A percentile compares a stretch with the other conserved stretches of the same genome.
phyloP scores from a whole-genome alignment of 129 eudicot genomes.

The Flaveria brownii region DNA sequence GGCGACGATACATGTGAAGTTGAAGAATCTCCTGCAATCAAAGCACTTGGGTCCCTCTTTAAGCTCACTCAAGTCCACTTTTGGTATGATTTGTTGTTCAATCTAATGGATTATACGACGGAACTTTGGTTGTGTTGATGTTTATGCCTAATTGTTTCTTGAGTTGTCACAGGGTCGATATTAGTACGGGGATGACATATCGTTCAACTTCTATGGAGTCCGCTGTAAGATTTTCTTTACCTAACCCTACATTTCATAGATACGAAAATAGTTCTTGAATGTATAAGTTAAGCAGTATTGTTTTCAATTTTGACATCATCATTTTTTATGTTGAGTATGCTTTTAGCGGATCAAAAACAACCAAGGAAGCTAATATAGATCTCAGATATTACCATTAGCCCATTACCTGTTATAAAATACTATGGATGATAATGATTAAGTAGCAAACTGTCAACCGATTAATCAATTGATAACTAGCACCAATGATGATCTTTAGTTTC shows the following conservation, averaged over 20 bases:
- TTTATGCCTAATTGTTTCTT: slow-evolving; percentile 16
- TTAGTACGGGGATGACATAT: slow-evolving; percentile 31
- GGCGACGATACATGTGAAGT: slow-evolving; percentile 24
- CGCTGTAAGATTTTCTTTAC: slow-evolving; percentile 13
- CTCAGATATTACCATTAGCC: not conserved
- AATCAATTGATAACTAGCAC: not conserved
- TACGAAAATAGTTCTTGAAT: not conserved
- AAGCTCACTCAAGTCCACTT: slow-evolving; percentile 71
- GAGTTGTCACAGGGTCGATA: slow-evolving; percentile 37
- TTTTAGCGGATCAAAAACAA: not conserved
- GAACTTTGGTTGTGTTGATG: not conserved
- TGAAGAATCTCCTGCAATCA: slow-evolving; percentile 51
- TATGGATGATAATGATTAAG: not conserved
- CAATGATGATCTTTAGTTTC: not conserved
- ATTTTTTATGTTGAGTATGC: too few relatives aligned
- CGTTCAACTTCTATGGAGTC: slow-evolving; percentile 22
- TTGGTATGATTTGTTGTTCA: slow-evolving; percentile 39
- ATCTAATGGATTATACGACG: not conserved
- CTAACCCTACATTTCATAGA: not conserved
- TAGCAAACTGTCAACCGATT: not conserved
- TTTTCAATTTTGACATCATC: not conserved
- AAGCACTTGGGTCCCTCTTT: slow-evolving; percentile 78
- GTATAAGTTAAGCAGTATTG: not conserved
- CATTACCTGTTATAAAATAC: not conserved
- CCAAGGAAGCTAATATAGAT: slow-evolving; percentile 1